Base-by-base conservation (phyloP, 2,329 filamentous ascomycete species). In the Aspergillus quadricinctus region DNA sequence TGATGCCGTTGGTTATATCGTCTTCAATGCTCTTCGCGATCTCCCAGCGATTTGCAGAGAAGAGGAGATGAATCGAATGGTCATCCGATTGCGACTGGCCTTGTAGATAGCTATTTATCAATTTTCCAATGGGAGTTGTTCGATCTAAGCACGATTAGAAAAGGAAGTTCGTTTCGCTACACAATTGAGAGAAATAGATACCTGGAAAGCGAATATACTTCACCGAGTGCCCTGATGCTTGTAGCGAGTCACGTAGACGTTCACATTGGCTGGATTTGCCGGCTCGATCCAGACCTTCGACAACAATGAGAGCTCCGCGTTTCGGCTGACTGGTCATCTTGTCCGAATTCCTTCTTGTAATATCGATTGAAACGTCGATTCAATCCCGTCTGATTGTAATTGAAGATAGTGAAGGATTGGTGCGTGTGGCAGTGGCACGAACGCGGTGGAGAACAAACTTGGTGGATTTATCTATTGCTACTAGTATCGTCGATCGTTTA, bases 1-100 rank as follows among this genome's bases (percentile, higher is more conserved):
- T 94, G 21, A 81, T 86, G 8, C 93, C 92, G 1, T 78, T 72
- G 0, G 78, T 75, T 5, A 97, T 78, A 53, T 78, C 72, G 40
- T 70, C 58, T 35, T 73, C 66, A 37, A 80, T 79, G 46, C 66
- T 66, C 28, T 69, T 68, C 14, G 76, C 74, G 43, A 78, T 72
- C 69, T 96, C 92, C 92, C 92, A 96, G 49, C 92, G 83, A 71
- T 97, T 97, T 9, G 92, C 91, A 57, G 88, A 91, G 74, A 96
- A 96, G 21, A 96, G 81, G 1, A 96, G 81, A 72, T 97, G 92
- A 64, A 96, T 93, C 3, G 88, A 88, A 69, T 96, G 91, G 72
- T 96, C 92, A 59, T 94, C 89, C 72, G 92, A 84, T 56, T 89
- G 82, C 25, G 83, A 79, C 55, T 88, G 75, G 57, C 87, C 87